A percentile compares a stretch with the other conserved stretches of the same genome.
These are phyloP conservation scores for Termitomyces sp. DNA, from an alignment of 1,284 basidiomycete species.

Conservation along the genomic window DNA sequence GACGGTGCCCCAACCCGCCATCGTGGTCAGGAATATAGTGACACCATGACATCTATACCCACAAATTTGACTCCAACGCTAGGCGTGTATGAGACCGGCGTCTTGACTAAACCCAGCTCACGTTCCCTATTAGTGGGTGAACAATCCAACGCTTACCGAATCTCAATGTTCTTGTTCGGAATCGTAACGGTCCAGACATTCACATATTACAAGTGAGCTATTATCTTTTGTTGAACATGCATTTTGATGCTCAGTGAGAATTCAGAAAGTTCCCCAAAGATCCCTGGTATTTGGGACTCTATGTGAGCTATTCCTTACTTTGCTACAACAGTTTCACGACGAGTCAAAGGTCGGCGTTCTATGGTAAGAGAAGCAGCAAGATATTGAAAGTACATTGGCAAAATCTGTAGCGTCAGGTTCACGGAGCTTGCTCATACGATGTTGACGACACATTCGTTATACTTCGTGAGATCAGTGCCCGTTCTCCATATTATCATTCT, in stretches of 20 bases:
- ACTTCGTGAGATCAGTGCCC: not conserved
- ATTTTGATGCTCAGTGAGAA: not conserved
- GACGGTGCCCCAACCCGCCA: too few species aligned
- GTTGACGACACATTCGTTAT: not conserved
- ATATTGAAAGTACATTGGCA: not conserved
- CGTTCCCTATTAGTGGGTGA: not conserved
- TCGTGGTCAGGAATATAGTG: too few species aligned
- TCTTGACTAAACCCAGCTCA: conserved; percentile 4
- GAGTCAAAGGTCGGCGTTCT: not conserved
- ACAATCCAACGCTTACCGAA: not conserved
- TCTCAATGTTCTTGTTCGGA: conserved; percentile 15
- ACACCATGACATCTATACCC: not conserved
- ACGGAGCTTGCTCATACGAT: not conserved
- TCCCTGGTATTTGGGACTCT: not conserved
- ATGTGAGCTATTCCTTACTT: not conserved
- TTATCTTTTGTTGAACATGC: not conserved
- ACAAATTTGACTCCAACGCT: conserved; percentile 1
- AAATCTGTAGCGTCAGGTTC: not conserved
- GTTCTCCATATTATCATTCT: not conserved
- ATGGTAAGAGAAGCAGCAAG: not conserved
- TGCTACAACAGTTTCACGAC: not conserved
- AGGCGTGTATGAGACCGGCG: conserved; percentile 11
- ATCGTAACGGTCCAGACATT: conserved; percentile 13
- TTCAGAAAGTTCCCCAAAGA: conserved; percentile 6
- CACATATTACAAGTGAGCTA: conserved; percentile 5